These are phyloP conservation scores for Pleoardoris graminearum DNA, from an alignment of 2,329 filamentous ascomycete species.

Conservation along the genomic window DNA sequence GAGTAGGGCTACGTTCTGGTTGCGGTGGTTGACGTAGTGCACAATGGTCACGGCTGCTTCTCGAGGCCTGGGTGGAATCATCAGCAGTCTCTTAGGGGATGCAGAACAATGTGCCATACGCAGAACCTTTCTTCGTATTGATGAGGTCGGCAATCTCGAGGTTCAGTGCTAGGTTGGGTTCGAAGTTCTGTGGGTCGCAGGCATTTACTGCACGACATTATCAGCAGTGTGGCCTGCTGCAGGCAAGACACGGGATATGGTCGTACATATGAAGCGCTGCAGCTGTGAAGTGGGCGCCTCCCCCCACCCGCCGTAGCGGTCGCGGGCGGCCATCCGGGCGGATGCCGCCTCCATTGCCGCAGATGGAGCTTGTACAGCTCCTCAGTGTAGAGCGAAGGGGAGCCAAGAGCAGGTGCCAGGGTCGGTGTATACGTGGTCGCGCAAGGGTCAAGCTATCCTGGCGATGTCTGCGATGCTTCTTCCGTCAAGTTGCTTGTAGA, in stretches of 20 bases:
- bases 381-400: background rate
- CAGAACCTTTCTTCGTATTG: constrained; percentile 95
- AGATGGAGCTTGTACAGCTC: constrained; percentile 14
- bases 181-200: constrained; percentile 95
- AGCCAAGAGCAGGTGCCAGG: background rate
- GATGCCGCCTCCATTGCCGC: constrained; percentile 82
- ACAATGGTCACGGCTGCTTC: constrained; percentile 94
- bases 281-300: constrained; percentile 81
- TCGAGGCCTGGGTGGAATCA: constrained; percentile 62
- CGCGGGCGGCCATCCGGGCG: constrained; percentile 90
- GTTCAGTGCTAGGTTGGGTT: constrained; percentile 93
- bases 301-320: constrained; percentile 85
- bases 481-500: background rate
- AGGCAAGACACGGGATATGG: background rate
- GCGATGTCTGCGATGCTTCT: background rate
- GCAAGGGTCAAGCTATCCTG: background rate
- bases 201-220: constrained; percentile 67
- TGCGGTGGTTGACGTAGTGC: constrained; percentile 93
- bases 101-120: constrained; percentile 53
- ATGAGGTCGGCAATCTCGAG: constrained; percentile 96
- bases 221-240: constrained; percentile 14
- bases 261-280: constrained; percentile 83
- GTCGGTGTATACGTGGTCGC: background rate
- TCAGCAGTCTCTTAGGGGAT: constrained; percentile 19
- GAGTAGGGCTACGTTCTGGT: constrained; percentile 89